A percentile compares a stretch with the other conserved stretches of the same genome.
These are phyloP conservation scores for Penicillium italicum DNA, from an alignment of 2,329 filamentous ascomycete species.

Conservation along the genomic window DNA sequence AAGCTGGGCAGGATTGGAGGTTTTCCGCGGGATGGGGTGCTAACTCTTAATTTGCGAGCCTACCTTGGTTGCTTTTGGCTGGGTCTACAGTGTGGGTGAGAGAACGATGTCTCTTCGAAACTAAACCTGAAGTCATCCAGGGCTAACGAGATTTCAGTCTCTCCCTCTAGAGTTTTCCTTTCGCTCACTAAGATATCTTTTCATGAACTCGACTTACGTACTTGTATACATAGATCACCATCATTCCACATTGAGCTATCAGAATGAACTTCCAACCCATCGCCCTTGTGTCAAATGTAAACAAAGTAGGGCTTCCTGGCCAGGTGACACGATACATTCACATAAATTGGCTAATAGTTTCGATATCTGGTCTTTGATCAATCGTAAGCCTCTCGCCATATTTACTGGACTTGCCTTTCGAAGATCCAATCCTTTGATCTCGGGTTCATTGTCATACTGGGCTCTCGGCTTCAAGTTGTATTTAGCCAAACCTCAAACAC, in stretches of 20 bases:
- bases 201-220: no score
- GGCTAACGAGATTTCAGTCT: neutral
- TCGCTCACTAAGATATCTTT: neutral
- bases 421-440: neutral
- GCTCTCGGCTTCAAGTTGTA: neutral
- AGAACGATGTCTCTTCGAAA: neutral
- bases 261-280: neutral
- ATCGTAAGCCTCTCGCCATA: no score
- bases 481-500: neutral
- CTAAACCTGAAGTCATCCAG: neutral
- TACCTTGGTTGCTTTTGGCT: neutral
- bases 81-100: neutral
- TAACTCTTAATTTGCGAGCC: slow-evolving; percentile 9
- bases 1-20: slow-evolving; percentile 25
- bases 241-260: no score
- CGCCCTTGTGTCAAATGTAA: neutral
- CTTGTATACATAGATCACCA: neutral
- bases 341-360: neutral
- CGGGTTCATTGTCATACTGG: neutral
- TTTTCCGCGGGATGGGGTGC: slow-evolving; percentile 26
- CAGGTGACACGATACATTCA: neutral
- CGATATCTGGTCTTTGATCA: no score
- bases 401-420: neutral
- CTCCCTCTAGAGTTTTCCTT: neutral
- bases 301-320: neutral